Percentiles rank a stretch among this genome's conserved stretches.
phyloP scores from a whole-genome alignment of 1,284 basidiomycete genomes.

The Fomitopsis pinicola region DNA sequence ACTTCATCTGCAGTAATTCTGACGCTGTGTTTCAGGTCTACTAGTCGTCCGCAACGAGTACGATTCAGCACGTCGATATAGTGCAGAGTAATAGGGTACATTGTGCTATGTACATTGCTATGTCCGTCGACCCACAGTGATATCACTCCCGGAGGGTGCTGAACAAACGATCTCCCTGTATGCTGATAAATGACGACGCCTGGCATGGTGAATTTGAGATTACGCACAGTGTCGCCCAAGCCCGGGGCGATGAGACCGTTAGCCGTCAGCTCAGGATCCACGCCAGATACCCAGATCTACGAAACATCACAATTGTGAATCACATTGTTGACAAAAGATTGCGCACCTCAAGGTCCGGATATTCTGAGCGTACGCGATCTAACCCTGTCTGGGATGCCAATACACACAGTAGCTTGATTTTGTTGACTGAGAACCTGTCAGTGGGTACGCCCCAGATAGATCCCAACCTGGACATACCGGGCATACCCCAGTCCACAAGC shows the following conservation, averaged over 20 bases:
- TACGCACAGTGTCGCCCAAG: constrained; percentile 75
- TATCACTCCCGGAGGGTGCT: constrained; percentile 27
- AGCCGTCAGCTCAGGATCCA: constrained; percentile 69
- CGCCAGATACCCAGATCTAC: constrained; percentile 81
- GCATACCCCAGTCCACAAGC: constrained; percentile 84
- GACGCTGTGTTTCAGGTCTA: not conserved
- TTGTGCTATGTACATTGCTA: not conserved
- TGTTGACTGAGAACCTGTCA: constrained; percentile 39
- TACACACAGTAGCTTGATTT: constrained; percentile 83
- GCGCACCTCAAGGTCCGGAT: constrained; percentile 78
- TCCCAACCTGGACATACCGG: constrained; percentile 33
- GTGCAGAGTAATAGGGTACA: not conserved
- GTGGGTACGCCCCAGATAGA: not conserved
- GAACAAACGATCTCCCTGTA: constrained; percentile 33
- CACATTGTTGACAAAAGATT: not conserved
- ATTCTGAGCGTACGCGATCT: constrained; percentile 57
- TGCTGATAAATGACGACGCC: not conserved
- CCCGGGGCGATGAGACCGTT: constrained; percentile 83
- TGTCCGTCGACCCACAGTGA: not conserved
- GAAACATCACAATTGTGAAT: not conserved
- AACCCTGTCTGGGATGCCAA: constrained; percentile 80
- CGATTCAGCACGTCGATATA: not conserved
- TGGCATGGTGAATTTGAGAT: not conserved
- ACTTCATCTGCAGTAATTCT: not conserved
- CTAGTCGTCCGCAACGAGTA: not conserved